Base-by-base conservation (phyloP, 257 asterid genomes). In the Solanum piurae region DNA sequence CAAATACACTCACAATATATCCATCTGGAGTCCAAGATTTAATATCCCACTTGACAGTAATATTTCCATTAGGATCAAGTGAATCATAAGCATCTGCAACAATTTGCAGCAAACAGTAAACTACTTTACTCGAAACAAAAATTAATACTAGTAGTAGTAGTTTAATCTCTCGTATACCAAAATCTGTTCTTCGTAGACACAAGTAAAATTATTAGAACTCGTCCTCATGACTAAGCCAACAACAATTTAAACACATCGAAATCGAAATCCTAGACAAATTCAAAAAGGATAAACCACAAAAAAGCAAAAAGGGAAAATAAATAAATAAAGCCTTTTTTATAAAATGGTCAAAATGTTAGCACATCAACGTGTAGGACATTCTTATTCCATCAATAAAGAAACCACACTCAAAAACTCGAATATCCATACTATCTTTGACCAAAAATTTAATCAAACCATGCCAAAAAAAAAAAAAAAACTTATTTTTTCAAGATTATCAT, bases 11-110 rank as follows among this genome's bases (percentile, higher is more conserved):
- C 89, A 93, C 98, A 21, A 29, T 27, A 85, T 94, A 92, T 72
- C 94, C 98, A 91, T 93, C 96, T 8, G 90, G 27, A 49, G 88
- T 93, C 95, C 95, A 92, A 82, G 72, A 86, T 34, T 76, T 88
- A 23, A 94, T 23, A 77, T 94, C 98, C 96, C 98, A 94, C 88
- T 92, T 94, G 38, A 94, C 64, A 5, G 94, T 92, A 74, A 94
- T 90, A 69, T 93, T 93, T 33, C 95, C 97, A 80, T 36, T 84
- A 11, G 95, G 95, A 88, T 92, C 97, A 33, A 93, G 91, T 38
- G 92, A 86, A 85, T 94, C 96, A 87, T 92, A 91, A 86, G 94
- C 95, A 84, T 93, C 95, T 94, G 93, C 89, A 91, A 12, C 27
- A 68, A 60, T 66, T 83, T 58, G 49, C 77, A 27, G 10, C 83